Percentiles rank a stretch among this genome's conserved stretches.
Conservation (phyloP, 805 yeast genomes). For the Pichia eremophila region DNA sequence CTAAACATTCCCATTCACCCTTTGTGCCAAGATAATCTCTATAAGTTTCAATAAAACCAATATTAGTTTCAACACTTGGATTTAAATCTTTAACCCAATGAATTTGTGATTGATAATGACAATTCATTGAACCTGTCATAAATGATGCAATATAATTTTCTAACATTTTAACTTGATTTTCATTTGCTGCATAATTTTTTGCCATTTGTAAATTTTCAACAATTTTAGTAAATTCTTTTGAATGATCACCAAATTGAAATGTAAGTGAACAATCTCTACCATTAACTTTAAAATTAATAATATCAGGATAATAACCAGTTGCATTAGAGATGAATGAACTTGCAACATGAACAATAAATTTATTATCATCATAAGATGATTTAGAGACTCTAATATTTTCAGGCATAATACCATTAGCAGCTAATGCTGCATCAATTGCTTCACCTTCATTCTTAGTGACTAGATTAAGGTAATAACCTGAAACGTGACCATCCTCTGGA, state of each 20-base stretch:
- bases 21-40: conserved; percentile 87
- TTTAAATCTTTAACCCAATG: conserved; percentile 83
- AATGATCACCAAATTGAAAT: conserved; percentile 73
- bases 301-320: conserved; percentile 50
- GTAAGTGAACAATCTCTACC: conserved; percentile 31
- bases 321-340: conserved; percentile 44
- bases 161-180: conserved; percentile 58
- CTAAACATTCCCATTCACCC: conserved; percentile 91
- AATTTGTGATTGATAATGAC: conserved; percentile 77
- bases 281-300: conserved; percentile 26
- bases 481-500: conserved; percentile 66
- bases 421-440: conserved; percentile 56
- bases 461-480: conserved; percentile 58
- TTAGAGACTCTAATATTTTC: conserved; percentile 75
- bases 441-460: conserved; percentile 55
- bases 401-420: conserved; percentile 55
- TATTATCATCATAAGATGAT: conserved; percentile 24
- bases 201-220: conserved; percentile 51
- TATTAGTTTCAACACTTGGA: conserved; percentile 70
- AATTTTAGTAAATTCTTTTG: conserved; percentile 51
- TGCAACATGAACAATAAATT: conserved; percentile 60
- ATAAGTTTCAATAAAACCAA: conserved; percentile 89
- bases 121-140: conserved; percentile 71
- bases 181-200: conserved; percentile 57
- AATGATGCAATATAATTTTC: conserved; percentile 60